Percentiles rank a stretch among this genome's conserved stretches.
phyloP scores from a whole-genome alignment of 306 rosid species.

The Fragaria nilgerrensis region DNA sequence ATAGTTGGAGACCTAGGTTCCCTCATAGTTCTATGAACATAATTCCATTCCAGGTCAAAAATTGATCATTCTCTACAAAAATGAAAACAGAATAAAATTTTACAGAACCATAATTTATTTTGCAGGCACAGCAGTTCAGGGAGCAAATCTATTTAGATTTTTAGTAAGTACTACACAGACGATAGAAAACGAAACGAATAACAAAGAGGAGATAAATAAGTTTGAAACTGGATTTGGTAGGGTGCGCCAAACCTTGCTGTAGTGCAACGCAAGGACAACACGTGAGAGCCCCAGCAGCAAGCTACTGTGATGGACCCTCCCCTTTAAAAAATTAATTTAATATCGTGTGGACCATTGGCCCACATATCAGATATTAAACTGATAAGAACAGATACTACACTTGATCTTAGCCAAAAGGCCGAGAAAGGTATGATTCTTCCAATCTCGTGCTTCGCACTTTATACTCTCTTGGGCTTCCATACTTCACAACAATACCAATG shows the following conservation, averaged over 20 bases:
- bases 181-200: too few relatives aligned
- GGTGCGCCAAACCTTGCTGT: slow-evolving; percentile 1
- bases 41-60: too few relatives aligned
- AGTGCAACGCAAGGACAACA: slow-evolving; percentile 1
- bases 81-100: too few relatives aligned
- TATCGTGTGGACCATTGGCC: not conserved
- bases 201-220: too few relatives aligned
- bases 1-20: too few relatives aligned
- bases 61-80: too few relatives aligned
- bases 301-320: not conserved
- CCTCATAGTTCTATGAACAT: too few relatives aligned
- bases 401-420: slow-evolving; percentile 8
- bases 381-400: not conserved
- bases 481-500: not conserved
- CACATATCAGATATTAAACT: too few relatives aligned
- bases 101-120: too few relatives aligned
- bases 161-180: too few relatives aligned
- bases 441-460: rapidly evolving
- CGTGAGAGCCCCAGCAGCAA: not conserved
- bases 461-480: not conserved
- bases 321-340: not conserved
- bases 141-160: too few relatives aligned
- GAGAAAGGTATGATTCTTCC: not conserved
- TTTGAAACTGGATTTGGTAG: not conserved
- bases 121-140: too few relatives aligned